A percentile compares a stretch with the other conserved stretches of the same genome.
Evolutionary conservation across 1,284 basidiomycete species (phyloP).

Genomic region (Pseudozyma sp.): DNA sequence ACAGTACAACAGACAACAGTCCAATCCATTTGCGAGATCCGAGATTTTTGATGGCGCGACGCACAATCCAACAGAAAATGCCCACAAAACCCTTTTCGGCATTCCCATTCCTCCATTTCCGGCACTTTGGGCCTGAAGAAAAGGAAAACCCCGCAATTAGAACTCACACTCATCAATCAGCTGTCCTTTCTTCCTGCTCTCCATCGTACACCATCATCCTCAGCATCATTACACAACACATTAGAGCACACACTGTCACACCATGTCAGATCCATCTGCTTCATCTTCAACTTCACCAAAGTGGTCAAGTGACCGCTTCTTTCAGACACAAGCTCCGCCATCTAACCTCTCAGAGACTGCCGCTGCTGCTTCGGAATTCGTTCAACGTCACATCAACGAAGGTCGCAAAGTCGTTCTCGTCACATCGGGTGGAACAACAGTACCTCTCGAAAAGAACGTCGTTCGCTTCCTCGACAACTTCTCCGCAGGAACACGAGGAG

Average conservation of each 20-base stretch:
- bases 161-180: neutral
- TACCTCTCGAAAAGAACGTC: conserved; percentile 65
- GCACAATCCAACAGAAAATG: neutral
- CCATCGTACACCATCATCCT: neutral
- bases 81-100: neutral
- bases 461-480: conserved; percentile 99
- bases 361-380: conserved; percentile 72
- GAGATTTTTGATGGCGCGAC: neutral
- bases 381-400: conserved; percentile 76
- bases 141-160: neutral
- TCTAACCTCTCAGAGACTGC: conserved; percentile 40
- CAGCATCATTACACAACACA: neutral
- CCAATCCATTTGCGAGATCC: conserved; percentile 1
- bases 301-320: conserved; percentile 57
- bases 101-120: neutral
- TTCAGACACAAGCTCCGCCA: conserved; percentile 55
- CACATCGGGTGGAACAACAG: conserved; percentile 73
- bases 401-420: conserved; percentile 88
- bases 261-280: conserved; percentile 35
- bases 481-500: conserved; percentile 95
- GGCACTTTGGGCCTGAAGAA: neutral
- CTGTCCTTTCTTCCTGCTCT: neutral
- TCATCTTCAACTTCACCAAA: conserved; percentile 29
- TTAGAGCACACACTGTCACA: neutral
- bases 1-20: neutral